phyloP scores from a whole-genome alignment of 1,284 basidiomycete genomes.

The Tylopilus sp. region DNA sequence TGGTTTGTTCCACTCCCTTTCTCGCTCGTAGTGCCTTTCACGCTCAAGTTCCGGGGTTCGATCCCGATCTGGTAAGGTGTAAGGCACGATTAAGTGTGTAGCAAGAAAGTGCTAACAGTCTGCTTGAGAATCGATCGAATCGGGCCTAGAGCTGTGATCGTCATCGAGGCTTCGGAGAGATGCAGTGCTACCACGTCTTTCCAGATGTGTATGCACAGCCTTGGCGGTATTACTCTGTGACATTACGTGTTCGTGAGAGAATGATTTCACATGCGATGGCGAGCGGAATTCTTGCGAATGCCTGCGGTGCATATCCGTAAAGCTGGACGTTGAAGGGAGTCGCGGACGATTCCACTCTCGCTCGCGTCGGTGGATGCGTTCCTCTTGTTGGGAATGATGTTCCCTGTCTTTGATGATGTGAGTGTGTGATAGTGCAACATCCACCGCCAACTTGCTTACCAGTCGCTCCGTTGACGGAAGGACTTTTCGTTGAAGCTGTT shows the following conservation, averaged over 20 bases:
- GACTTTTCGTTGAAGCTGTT: conserved; percentile 18
- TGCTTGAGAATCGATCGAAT: conserved; percentile 44
- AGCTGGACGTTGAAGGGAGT: conserved; percentile 19
- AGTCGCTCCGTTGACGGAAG: conserved; percentile 10
- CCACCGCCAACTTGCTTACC: conserved; percentile 13
- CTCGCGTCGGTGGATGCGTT: conserved; percentile 33
- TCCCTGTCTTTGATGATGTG: conserved; percentile 14
- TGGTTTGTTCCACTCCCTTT: conserved; percentile 56
- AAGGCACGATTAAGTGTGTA: not conserved
- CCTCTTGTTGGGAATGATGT: conserved; percentile 22
- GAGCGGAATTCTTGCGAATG: conserved; percentile 27
- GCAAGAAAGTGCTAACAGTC: conserved; percentile 39
- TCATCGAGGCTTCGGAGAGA: conserved; percentile 39
- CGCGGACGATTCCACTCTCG: conserved; percentile 38
- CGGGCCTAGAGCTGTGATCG: conserved; percentile 39
- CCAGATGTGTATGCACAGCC: conserved; percentile 16
- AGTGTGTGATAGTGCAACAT: conserved; percentile 1
- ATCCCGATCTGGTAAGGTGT: conserved; percentile 39
- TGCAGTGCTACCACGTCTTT: conserved; percentile 35
- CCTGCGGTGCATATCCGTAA: conserved; percentile 32
- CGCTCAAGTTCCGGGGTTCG: conserved; percentile 40
- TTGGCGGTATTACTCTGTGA: conserved; percentile 24
- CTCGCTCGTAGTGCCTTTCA: conserved; percentile 44
- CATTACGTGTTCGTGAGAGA: conserved; percentile 20
- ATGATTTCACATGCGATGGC: conserved; percentile 25